These are phyloP conservation scores for Larix kaempferi DNA, from an alignment of 75 land plant species.

Conservation along the genomic window DNA sequence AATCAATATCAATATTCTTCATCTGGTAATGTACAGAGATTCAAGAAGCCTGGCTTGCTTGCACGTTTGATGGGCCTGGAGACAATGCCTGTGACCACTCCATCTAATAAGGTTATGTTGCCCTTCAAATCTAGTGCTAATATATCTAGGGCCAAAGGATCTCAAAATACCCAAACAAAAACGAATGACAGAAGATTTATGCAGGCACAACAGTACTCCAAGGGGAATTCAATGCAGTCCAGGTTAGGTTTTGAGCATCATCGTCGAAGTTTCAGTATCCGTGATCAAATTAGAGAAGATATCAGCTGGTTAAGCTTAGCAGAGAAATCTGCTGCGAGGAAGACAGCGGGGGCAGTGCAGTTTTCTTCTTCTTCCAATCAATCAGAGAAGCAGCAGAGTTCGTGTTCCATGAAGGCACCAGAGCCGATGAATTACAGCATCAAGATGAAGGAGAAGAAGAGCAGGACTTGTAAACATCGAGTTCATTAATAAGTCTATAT, in stretches of 20 bases:
- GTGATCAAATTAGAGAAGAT: not conserved
- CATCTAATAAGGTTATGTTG: not conserved
- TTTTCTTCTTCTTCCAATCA: not conserved
- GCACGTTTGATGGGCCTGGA: conserved; percentile 69
- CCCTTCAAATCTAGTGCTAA: not conserved
- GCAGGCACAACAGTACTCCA: not conserved
- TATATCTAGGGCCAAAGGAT: not conserved
- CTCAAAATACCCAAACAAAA: not conserved
- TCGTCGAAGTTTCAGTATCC: not conserved
- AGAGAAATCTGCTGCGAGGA: not conserved
- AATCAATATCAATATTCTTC: too few species aligned
- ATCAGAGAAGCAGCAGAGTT: conserved; percentile 5
- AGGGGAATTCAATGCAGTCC: not conserved
- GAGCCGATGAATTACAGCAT: not conserved
- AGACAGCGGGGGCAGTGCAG: not conserved
- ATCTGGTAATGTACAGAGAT: not conserved
- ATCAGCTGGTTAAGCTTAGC: not conserved
- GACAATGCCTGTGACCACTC: conserved; percentile 45
- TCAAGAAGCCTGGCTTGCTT: conserved; percentile 63
- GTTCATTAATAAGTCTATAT: not conserved
- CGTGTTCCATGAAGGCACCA: not conserved
- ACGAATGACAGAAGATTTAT: not conserved
- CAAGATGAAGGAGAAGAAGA: not conserved
- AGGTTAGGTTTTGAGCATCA: not conserved
- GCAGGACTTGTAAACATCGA: not conserved